phyloP scores from a whole-genome alignment of 148 eudicot species.

The Fagopyrum esculentum region DNA sequence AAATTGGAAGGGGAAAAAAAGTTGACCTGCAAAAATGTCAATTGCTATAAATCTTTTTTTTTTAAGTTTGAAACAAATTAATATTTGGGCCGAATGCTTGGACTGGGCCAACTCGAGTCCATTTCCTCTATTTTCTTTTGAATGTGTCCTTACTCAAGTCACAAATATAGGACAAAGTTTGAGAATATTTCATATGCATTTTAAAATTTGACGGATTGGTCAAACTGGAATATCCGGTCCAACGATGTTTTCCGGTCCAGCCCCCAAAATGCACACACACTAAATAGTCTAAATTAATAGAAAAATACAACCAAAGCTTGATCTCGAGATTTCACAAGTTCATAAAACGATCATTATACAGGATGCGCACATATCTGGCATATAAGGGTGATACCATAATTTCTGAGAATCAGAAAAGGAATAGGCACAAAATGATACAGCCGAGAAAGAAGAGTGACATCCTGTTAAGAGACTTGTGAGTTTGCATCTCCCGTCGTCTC shows the following conservation, averaged over 20 bases:
- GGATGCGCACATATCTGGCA: not conserved
- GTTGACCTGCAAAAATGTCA: not conserved
- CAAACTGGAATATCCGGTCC: too few relatives aligned
- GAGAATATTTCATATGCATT: too few relatives aligned
- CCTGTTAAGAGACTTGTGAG: constrained; percentile 52
- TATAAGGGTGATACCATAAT: not conserved
- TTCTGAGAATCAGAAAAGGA: constrained; percentile 35
- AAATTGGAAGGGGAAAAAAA: not conserved
- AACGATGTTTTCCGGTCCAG: too few relatives aligned
- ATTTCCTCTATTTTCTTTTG: too few relatives aligned
- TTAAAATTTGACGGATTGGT: too few relatives aligned
- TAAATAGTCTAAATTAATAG: not conserved
- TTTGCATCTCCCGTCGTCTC: constrained; percentile 54
- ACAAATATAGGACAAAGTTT: too few relatives aligned
- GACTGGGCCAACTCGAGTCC: too few relatives aligned
- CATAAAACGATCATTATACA: not conserved
- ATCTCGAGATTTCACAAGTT: not conserved
- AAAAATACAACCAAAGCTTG: not conserved
- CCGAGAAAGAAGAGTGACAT: constrained; percentile 51
- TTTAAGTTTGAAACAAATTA: too few relatives aligned
- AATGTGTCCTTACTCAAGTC: too few relatives aligned
- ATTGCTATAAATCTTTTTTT: not conserved
- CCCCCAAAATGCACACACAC: not conserved
- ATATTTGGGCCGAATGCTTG: too few relatives aligned
- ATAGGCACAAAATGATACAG: constrained; percentile 54